Percentiles rank a stretch among this genome's conserved stretches.
phyloP scores from a whole-genome alignment of 768 basidiomycete species.

The Crepidotus variabilis region DNA sequence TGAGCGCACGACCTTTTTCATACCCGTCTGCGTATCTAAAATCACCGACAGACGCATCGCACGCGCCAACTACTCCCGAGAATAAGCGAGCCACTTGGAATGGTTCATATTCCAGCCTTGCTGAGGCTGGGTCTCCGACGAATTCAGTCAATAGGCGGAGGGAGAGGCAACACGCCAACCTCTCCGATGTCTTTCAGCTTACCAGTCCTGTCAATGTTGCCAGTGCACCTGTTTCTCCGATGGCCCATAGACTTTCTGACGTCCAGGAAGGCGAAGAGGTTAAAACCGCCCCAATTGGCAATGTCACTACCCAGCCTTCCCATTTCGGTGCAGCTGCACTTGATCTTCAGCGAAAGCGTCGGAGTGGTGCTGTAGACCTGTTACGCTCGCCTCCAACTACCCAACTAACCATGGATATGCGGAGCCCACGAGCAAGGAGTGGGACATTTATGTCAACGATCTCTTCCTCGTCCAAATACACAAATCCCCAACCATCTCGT shows the following conservation, averaged over 20 bases:
- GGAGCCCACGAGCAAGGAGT: constrained; percentile 26
- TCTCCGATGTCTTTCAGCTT: constrained; percentile 40
- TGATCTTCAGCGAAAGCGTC: constrained; percentile 52
- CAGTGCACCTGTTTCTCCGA: constrained; percentile 27
- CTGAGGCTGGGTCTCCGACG: constrained; percentile 43
- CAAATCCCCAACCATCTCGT: constrained; percentile 52
- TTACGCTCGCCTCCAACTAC: constrained; percentile 35
- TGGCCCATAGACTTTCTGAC: constrained; percentile 15
- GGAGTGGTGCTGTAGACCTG: constrained; percentile 43
- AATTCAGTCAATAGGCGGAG: constrained; percentile 38
- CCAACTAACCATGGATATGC: constrained; percentile 26
- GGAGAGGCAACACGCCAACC: constrained; percentile 53
- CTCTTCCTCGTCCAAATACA: constrained; percentile 57
- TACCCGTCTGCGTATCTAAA: constrained; percentile 37
- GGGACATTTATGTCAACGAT: constrained; percentile 29
- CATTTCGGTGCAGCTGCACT: constrained; percentile 64
- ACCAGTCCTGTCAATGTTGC: constrained; percentile 11
- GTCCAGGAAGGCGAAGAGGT: constrained; percentile 22
- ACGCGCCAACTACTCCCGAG: constrained; percentile 19
- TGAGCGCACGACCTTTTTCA: constrained; percentile 32
- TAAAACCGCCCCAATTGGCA: constrained; percentile 12
- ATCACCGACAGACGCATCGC: constrained; percentile 24
- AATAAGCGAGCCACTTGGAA: constrained; percentile 75
- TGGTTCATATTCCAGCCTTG: constrained; percentile 55
- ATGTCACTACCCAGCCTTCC: constrained; percentile 17